Base-by-base conservation (phyloP, 495 filamentous ascomycete species). In the Talaromyces adpressus region DNA sequence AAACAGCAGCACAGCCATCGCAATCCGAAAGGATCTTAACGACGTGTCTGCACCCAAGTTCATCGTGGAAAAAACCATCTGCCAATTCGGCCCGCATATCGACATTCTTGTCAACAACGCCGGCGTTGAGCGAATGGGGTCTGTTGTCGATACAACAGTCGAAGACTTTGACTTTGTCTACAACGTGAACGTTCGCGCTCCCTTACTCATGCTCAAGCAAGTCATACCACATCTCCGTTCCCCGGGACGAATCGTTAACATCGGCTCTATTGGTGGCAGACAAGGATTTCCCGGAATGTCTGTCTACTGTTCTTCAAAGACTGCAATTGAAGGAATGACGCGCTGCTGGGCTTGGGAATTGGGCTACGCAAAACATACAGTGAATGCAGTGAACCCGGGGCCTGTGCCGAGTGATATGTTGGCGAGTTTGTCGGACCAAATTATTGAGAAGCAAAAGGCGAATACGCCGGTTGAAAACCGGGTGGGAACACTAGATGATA, bases 401-500 rank as follows among this genome's bases (percentile, higher is more conserved):
- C 1, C 76, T 1, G 71, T 76, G 14, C 61, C 70, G 62, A 72
- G 67, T 6, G 76, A 81, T 6, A 72, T 80, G 69, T 56, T 79
- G 18, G 67, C 71, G n/a, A 62, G 69, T 6, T 61, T 77, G n/a
- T 70, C 72, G 12, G 39, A 67, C 23, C 68, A 76, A 2, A 57
- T 74, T 12, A 57, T 77, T 6, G 70, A 73, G 14, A 67, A 68
- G 57, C 72, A 77, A 62, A 68, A 66, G 63, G 62, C 65, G 25
- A 57, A 14, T 12, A 82, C 77, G 1, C 73, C 77, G 18, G 63
- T 80, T 8, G 64, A 82, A 59, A 70, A 75, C 18, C 69, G 81
- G 63, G 65, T 82, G 54, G 85, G 84, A 0, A 75, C 66, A 34
- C 76, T 82, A 5, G 81, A 85, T 61, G 86, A 90, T 59, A 76